Base-by-base conservation (phyloP, 306 rosid species). In the Ziziphus jujuba region DNA sequence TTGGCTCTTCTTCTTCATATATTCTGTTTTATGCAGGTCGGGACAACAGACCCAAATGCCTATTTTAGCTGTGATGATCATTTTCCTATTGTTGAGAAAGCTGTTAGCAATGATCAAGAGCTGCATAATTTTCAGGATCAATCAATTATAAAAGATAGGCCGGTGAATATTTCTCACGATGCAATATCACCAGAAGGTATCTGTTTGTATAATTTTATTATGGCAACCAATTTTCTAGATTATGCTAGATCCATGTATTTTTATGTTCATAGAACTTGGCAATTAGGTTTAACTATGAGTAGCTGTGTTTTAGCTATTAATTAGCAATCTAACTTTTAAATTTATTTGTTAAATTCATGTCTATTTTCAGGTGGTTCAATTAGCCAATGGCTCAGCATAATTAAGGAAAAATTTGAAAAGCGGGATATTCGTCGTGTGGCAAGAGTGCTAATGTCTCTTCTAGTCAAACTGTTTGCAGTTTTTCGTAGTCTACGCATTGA, bases 41-140 rank as follows among this genome's bases (percentile, higher is more conserved):
- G 73, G 83, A 78, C 70, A 71, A 81, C 84, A 51, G 92, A 87
- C 58, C 75, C 73, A 68, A 75, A 36, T 84, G 80, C 87, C 57
- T 93, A 85, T 80, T 84, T 82, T 75, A 90, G 92, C 73, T 88
- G 97, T 77, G 95, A 90, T 55, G 97, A 92, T 72, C 72, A 77
- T 58, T 67, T 81, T 70, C 72, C 72, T 63, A 24, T 70, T n/a
- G 73, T 65, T 25, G 81, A 81, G 73, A 65, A 79, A 47, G 76
- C 66, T 10, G 17, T 69, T 13, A 65, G 74, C 73, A 75, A 66
- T 66, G 80, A 64, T 56, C 77, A 72, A 58, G 60, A 59, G 68
- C 69, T 48, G 75, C 53, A 24, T 51, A 56, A 16, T 72, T 45
- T 65, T 63, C 80, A 5, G 16, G 74, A 77, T 72, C 84, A 61